Evolutionary conservation across 2,329 filamentous ascomycete genomes (phyloP), one percentile per base, ranked within the genome.

Genomic region (Cadophora luteo-olivacea): DNA sequence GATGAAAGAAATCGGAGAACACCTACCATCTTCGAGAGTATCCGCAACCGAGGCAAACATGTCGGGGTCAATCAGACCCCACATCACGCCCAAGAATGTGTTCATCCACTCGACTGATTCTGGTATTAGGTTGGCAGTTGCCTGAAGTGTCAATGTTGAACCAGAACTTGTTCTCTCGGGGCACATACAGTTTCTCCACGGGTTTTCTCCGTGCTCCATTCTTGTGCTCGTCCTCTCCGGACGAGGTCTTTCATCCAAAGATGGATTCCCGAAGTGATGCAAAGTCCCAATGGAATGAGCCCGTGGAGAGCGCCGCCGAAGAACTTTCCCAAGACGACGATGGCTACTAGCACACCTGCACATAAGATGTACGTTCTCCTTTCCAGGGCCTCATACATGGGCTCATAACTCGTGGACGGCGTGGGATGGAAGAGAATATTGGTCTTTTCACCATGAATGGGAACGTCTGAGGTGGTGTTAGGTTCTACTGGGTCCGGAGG

Each of bases 31-130:
- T 80, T 96, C 92, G 6, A 96, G 86, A 14, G 92, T 97, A 77
- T 98, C 96, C n/a, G 94, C 94, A 9, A 97, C 87, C 1, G 64
- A 88, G n/a, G 88, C 84, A 79, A 99, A 96, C 92, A 98, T 97
- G 54, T 98, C 95, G 0, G 96, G 95, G 76, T 98, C 97, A 72
- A 97, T 90, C 4, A 98, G 83, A 0, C 93, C 92, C 96, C 96
- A 99, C 54, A 96, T 85, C 52, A 97, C 87, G 1, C 87, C 88
- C 4, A 98, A 80, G 62, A 96, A 87, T 0, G 92, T 94, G 79
- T 99, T 99, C 87, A 99, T 91, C 96, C 96, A 98, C 78, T 94
- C 91, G 7, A 97, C 94, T 0, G 92, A 97, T 80, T 97, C 95
- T 0, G 95, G 95, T 7, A 98, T 91, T 33, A 98, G 83, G 75